Evolutionary conservation across 2,329 filamentous ascomycete genomes (phyloP).

Genomic region (Xylogone sp.): DNA sequence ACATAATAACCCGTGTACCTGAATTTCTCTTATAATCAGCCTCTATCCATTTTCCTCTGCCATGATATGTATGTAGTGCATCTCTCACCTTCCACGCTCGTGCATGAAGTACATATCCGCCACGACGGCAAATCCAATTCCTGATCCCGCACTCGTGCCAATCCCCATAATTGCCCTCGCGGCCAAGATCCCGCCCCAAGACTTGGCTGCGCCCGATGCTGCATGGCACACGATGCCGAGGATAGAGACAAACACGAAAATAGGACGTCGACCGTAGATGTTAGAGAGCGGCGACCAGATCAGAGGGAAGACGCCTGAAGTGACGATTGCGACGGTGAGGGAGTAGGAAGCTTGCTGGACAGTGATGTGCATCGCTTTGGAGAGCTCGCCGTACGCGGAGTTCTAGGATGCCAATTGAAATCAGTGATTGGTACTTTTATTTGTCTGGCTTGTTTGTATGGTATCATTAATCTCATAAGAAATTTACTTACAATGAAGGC

Average conservation of each 20-base stretch:
- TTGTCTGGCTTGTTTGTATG: no score
- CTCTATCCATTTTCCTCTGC: no score
- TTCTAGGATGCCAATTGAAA: no score
- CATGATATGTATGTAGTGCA: no score
- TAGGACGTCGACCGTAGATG: slow-evolving; percentile 55
- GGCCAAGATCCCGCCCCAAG: slow-evolving; percentile 15
- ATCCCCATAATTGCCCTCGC: slow-evolving; percentile 26
- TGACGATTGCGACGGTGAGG: slow-evolving; percentile 26
- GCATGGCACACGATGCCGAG: slow-evolving; percentile 16
- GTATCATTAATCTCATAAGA: no score
- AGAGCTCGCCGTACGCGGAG: slow-evolving; percentile 19
- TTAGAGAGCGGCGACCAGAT: slow-evolving; percentile 55
- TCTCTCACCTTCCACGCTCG: slow-evolving; percentile 20
- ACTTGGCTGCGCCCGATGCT: slow-evolving; percentile 15
- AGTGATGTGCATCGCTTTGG: slow-evolving; percentile 18
- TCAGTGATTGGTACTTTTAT: no score
- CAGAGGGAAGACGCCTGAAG: slow-evolving; percentile 35
- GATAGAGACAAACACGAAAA: slow-evolving; percentile 46
- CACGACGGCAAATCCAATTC: slow-evolving; percentile 27
- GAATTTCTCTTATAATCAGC: background rate
- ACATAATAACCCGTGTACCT: background rate
- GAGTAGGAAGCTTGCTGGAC: slow-evolving; percentile 18
- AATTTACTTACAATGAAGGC: background rate
- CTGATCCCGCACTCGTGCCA: slow-evolving; percentile 28
- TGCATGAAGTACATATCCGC: slow-evolving; percentile 30